Percentiles rank a stretch among this genome's conserved stretches.
These are phyloP conservation scores for Teratosphaeria viscida DNA, from an alignment of 2,329 filamentous ascomycete genomes.

Conservation along the genomic window DNA sequence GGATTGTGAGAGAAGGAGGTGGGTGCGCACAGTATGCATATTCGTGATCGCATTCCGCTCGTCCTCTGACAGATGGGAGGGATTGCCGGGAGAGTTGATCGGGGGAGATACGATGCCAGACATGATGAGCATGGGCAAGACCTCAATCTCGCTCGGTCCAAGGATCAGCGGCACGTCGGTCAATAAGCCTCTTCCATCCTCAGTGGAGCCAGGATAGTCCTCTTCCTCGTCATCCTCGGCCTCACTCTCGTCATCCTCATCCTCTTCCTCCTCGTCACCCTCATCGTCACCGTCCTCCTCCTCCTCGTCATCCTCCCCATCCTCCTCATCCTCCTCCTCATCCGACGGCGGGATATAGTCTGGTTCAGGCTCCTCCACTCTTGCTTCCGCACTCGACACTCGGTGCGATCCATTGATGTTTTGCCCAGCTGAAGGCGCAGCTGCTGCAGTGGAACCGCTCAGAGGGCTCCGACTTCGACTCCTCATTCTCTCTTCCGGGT, in stretches of 20 bases:
- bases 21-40: slow-evolving; percentile 80
- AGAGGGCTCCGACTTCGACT: slow-evolving; percentile 11
- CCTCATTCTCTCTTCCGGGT: slow-evolving; percentile 10
- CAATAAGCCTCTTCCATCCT: slow-evolving; percentile 69
- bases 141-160: slow-evolving; percentile 90
- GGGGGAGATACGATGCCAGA: slow-evolving; percentile 81
- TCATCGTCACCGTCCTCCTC: slow-evolving; percentile 9
- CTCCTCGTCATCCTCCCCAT: not conserved
- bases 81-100: slow-evolving; percentile 45
- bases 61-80: slow-evolving; percentile 29
- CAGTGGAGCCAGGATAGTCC: slow-evolving; percentile 50
- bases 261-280: slow-evolving; percentile 11
- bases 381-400: not conserved
- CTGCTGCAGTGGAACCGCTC: not conserved
- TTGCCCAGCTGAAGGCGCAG: not conserved
- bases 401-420: not conserved
- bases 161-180: slow-evolving; percentile 92
- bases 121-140: slow-evolving; percentile 94
- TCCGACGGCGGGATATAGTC: not conserved
- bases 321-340: slow-evolving; percentile 1
- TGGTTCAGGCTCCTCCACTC: not conserved
- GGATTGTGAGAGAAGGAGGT: slow-evolving; percentile 79
- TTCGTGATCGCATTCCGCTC: slow-evolving; percentile 54
- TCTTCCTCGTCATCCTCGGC: slow-evolving; percentile 66
- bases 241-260: slow-evolving; percentile 39